Conservation (phyloP, 148 eudicot genomes). For the Tetragonia tetragonoides region DNA sequence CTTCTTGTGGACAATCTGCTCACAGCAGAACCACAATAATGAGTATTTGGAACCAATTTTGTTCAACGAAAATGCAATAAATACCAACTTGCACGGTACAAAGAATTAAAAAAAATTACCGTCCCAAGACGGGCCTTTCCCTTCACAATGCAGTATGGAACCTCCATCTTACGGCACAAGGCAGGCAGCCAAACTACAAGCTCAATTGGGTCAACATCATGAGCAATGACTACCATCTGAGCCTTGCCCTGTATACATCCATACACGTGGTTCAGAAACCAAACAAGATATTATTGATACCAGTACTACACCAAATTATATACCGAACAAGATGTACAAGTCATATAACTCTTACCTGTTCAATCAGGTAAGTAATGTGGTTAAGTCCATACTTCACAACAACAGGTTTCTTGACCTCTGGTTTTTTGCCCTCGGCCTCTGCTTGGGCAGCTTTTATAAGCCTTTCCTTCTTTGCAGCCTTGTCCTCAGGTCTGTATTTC, state of each 20-base stretch:
- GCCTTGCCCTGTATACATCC: slow-evolving; percentile 42
- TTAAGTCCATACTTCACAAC: slow-evolving; percentile 62
- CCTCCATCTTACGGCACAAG: slow-evolving; percentile 54
- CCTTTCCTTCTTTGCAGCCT: slow-evolving; percentile 51
- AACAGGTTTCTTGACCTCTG: slow-evolving; percentile 52
- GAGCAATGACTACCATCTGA: slow-evolving; percentile 59
- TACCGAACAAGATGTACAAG: too few species aligned
- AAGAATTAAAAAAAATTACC: slow-evolving; percentile 18
- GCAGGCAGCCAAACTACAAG: slow-evolving; percentile 61
- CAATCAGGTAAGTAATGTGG: slow-evolving; percentile 52
- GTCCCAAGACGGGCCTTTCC: slow-evolving; percentile 55
- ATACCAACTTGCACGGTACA: not conserved
- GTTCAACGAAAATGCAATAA: not conserved
- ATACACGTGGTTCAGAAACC: too few species aligned
- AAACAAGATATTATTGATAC: not conserved
- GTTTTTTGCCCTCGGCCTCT: slow-evolving; percentile 50
- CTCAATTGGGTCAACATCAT: slow-evolving; percentile 61
- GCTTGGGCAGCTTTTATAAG: slow-evolving; percentile 51
- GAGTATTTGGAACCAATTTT: slow-evolving; percentile 3
- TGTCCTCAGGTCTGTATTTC: slow-evolving; percentile 56
- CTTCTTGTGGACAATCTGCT: slow-evolving; percentile 77
- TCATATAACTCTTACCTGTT: slow-evolving; percentile 24
- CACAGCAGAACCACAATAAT: too few species aligned
- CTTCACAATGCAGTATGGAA: slow-evolving; percentile 60
- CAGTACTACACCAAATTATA: too few species aligned